Evolutionary conservation across 1,139 yeast genomes (phyloP).

Genomic region (Chernovozyma sophiae-reginae): DNA sequence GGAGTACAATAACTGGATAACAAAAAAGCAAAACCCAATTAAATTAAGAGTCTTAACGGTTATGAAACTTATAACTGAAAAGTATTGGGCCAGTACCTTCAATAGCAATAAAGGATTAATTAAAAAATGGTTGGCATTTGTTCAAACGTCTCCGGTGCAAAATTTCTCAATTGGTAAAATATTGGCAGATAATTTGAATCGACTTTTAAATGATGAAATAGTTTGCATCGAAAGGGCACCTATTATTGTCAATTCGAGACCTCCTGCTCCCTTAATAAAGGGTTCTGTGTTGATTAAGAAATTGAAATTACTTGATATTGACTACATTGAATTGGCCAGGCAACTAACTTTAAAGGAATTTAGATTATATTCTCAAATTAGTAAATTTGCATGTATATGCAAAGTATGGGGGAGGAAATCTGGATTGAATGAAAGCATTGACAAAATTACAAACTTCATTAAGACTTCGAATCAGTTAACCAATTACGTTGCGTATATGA

Average conservation of each 20-base stretch:
- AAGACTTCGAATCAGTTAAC: slow-evolving; percentile 81
- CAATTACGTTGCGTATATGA: slow-evolving; percentile 77
- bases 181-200: slow-evolving; percentile 22
- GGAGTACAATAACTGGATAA: slow-evolving; percentile 79
- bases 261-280: slow-evolving; percentile 43
- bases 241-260: slow-evolving; percentile 22
- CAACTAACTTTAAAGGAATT: slow-evolving; percentile 83
- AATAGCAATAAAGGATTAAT: slow-evolving; percentile 38
- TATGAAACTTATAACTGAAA: slow-evolving; percentile 67
- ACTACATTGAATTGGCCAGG: slow-evolving; percentile 73
- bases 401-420: slow-evolving; percentile 76
- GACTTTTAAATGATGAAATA: slow-evolving; percentile 29
- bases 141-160: slow-evolving; percentile 33
- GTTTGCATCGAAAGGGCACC: slow-evolving; percentile 31
- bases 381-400: slow-evolving; percentile 71
- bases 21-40: slow-evolving; percentile 64
- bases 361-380: slow-evolving; percentile 60
- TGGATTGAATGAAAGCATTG: slow-evolving; percentile 51
- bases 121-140: slow-evolving; percentile 54
- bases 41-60: slow-evolving; percentile 66
- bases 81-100: slow-evolving; percentile 56
- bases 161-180: slow-evolving; percentile 35
- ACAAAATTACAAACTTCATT: slow-evolving; percentile 61
- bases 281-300: slow-evolving; percentile 33
- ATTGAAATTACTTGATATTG: slow-evolving; percentile 60